Conservation (phyloP, 2,329 filamentous ascomycete species). For the Coniochaeta pulveracea region DNA sequence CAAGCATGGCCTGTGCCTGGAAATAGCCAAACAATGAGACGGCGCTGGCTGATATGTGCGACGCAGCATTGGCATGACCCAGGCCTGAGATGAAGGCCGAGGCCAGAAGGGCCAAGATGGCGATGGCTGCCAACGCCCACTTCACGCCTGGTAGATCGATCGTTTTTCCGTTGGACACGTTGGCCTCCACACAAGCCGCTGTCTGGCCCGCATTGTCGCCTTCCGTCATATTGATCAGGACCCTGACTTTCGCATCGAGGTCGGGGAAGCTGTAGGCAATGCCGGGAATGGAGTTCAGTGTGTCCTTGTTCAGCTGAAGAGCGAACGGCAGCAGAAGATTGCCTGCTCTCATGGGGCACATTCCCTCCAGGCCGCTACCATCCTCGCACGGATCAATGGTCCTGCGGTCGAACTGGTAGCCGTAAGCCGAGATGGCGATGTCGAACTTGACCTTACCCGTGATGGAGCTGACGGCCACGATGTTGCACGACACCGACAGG, state of each 20-base stretch:
- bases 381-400: conserved; percentile 73
- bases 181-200: conserved; percentile 79
- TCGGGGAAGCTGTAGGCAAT: conserved; percentile 88
- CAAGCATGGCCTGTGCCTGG: conserved; percentile 86
- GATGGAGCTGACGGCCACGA: conserved; percentile 73
- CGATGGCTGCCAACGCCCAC: conserved; percentile 82
- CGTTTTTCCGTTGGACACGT: conserved; percentile 83
- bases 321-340: conserved; percentile 69
- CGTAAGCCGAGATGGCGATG: conserved; percentile 69
- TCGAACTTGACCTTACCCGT: conserved; percentile 73
- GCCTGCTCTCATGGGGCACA: conserved; percentile 86
- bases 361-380: conserved; percentile 53
- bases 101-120: conserved; percentile 69
- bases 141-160: conserved; percentile 82
- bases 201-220: conserved; percentile 38
- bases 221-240: conserved; percentile 65
- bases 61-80: conserved; percentile 86
- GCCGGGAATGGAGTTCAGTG: conserved; percentile 57
- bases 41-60: conserved; percentile 87
- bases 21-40: conserved; percentile 92
- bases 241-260: conserved; percentile 73
- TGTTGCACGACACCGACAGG: conserved; percentile 58
- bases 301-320: conserved; percentile 42
- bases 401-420: conserved; percentile 57
- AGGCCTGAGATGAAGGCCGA: conserved; percentile 84